Evolutionary conservation across 2,329 filamentous ascomycete species (phyloP), one percentile per base, ranked within the genome.

Genomic region (Claviceps africana): DNA sequence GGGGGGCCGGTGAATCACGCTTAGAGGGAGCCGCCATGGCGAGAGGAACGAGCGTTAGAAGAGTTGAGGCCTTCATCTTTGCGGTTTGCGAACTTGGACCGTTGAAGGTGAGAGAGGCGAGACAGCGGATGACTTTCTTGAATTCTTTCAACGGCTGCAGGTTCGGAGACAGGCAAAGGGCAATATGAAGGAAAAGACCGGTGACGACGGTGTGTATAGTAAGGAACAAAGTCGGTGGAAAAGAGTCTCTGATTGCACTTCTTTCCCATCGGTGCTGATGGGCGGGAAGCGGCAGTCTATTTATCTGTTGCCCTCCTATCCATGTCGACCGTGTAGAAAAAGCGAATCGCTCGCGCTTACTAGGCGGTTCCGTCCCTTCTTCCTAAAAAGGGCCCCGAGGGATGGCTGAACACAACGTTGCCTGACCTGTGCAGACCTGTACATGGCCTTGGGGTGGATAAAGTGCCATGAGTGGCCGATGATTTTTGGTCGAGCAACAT

Each of bases 1-100:
- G 50, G 37, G 67, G 67, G 22, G 67, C 67, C 22, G 64, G 66
- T 37, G 61, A 57, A 47, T 61, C 56, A 35, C 66, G 67, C 54
- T 60, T 61, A 42, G 60, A 50, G 8, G 65, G 64, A 44, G 61
- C 61, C 51, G 64, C 63, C 52, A 66, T 48, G 48, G 61, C 63
- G 45, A 66, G 51, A 53, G 63, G 62, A 15, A 68, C 56, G 50
- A 65, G 57, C 54, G 63, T 61, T 54, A 68, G 64, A 43, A 67
- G 59, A 59, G 62, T 58, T 45, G 63, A 58, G 54, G 59, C 55
- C 53, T 59, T 62, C 66, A 68, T 68, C 39, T 40, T 44, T 31
- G 45, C 47, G 19, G 35, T 44, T 47, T 37, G 19, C 39, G 13
- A 9, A 33, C 11, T 13, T 17, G 3, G 17, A 31, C 40, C 30